Evolutionary conservation across 257 asterid genomes (phyloP).

Genomic region (Fraxinus pennsylvanica): DNA sequence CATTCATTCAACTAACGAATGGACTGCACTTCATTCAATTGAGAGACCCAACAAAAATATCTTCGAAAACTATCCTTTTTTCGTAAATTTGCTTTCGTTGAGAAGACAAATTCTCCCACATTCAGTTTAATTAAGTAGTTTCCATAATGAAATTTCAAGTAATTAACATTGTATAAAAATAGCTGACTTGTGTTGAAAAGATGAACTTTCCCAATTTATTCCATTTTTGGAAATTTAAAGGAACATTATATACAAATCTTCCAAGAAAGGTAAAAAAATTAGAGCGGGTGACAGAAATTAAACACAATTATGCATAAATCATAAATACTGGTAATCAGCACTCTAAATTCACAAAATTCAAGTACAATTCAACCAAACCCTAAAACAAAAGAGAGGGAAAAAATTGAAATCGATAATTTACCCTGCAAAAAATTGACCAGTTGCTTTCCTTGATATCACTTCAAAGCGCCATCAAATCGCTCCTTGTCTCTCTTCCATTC

Average conservation of each 20-base stretch:
- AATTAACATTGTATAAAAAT: slow-evolving; percentile 8
- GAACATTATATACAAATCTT: background rate
- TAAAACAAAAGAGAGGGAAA: background rate
- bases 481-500: slow-evolving; percentile 8
- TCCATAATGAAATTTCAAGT: background rate
- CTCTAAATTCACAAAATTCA: slow-evolving; percentile 21
- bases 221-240: slow-evolving; percentile 17
- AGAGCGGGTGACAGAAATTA: slow-evolving; percentile 9
- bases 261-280: slow-evolving; percentile 12
- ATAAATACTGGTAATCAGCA: slow-evolving; percentile 5
- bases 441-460: slow-evolving; percentile 35
- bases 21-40: background rate
- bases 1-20: background rate
- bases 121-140: background rate
- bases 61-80: background rate
- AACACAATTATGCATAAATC: slow-evolving; percentile 26
- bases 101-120: slow-evolving; percentile 3
- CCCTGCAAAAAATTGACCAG: slow-evolving; percentile 12
- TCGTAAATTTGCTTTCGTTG: background rate
- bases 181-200: background rate
- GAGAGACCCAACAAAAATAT: background rate
- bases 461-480: slow-evolving; percentile 21
- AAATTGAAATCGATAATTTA: slow-evolving; percentile 13
- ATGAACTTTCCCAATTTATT: slow-evolving; percentile 16
- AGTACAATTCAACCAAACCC: slow-evolving; percentile 10